Evolutionary conservation across 176 grass and related monocot genomes (phyloP), one percentile per base, ranked within the genome.

Genomic region (Carex myosuroides): DNA sequence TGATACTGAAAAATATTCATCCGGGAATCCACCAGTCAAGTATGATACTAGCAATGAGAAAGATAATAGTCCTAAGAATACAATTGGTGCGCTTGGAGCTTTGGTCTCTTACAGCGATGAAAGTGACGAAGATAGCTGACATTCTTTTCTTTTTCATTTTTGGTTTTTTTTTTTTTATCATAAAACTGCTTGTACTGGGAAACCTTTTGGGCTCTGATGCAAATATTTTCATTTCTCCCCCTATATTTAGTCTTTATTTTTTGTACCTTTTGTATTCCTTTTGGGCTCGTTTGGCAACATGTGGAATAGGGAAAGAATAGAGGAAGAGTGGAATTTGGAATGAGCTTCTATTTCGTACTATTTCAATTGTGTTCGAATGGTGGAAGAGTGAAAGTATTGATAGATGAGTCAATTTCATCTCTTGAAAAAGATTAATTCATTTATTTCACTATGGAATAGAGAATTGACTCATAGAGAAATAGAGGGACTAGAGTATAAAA

Each of bases 51-150:
- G 81, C 29, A 79, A 65, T 50, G 22, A 77, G 59, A 65, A 81
- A 2, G 61, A 79, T 86, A 75, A 95, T 67, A 86, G 63, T 65
- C 53, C 79, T 18, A n/a, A 33, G 32, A 81, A 64, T 55, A 54
- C 69, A 48, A 86, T 72, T 35, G 58, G 61, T 29, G 59, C 62
- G 0, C 35, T 94, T 0, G 86, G 89, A 8, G 87, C 88, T 88
- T 79, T 99, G 48, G 91, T 89, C 56, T 86, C 91, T 14, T 99
- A 99, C 44, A 88, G 63, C 0, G 89, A 89, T 14, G 92, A 93
- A 75, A 95, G 96, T n/a, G 88, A 81, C 0, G 88, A 92, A 6
- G 96, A 90, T 0, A 57, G 48, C 1, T 90, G 44, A 84, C 5
- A 61, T 84, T 81, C 17, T 57, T 26, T 54, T 20, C 0, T 56